A percentile compares a stretch with the other conserved stretches of the same genome.
These are phyloP conservation scores for Botrytis cinerea DNA, from an alignment of 2,329 filamentous ascomycete genomes.

Conservation along the genomic window DNA sequence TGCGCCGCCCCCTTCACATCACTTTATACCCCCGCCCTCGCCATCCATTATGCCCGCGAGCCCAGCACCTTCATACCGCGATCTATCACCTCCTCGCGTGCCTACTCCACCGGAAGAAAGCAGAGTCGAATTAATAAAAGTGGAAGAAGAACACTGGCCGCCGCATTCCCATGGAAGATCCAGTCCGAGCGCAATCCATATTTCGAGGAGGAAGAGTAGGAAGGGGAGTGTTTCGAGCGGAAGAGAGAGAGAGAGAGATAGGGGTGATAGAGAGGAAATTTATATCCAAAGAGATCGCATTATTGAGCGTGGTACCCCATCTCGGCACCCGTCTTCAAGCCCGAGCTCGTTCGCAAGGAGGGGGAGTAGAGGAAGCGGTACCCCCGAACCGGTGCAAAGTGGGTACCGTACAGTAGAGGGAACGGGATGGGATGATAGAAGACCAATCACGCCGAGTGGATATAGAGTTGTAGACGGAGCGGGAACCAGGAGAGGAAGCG, in stretches of 20 bases:
- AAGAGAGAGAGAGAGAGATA: slow-evolving; percentile 1
- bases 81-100: slow-evolving; percentile 5
- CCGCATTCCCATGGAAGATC: slow-evolving; percentile 1
- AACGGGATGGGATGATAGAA: slow-evolving; percentile 7
- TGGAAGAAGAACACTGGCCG: slow-evolving; percentile 19
- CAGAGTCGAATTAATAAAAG: slow-evolving; percentile 19
- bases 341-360: not conserved
- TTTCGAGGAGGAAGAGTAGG: slow-evolving; percentile 4
- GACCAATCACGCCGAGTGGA: slow-evolving; percentile 1
- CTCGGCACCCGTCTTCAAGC: not conserved
- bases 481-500: not conserved
- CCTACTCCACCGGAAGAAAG: slow-evolving; percentile 13
- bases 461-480: slow-evolving; percentile 13
- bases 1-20: not conserved
- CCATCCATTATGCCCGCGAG: not conserved
- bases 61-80: slow-evolving; percentile 1
- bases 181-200: not conserved
- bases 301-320: slow-evolving; percentile 13
- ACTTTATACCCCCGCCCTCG: not conserved
- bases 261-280: not conserved
- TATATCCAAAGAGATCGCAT: slow-evolving; percentile 19
- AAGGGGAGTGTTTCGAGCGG: not conserved
- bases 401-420: slow-evolving; percentile 9
- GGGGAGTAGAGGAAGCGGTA: slow-evolving; percentile 1
- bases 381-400: not conserved